phyloP scores from a whole-genome alignment of 305 asterid genomes.

The Nicotiana rustica region DNA sequence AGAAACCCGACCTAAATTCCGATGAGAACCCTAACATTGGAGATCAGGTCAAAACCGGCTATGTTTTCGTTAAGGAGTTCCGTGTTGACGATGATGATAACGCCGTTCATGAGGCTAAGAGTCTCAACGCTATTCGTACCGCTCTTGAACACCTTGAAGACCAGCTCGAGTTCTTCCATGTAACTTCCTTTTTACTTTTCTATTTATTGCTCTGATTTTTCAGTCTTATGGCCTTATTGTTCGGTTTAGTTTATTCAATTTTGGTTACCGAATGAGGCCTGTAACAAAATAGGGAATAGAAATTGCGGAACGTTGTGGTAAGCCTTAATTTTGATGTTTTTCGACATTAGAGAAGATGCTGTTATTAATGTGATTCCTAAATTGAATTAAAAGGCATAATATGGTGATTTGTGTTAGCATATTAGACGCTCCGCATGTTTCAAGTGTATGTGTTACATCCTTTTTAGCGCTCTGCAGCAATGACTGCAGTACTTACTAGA shows the following conservation, averaged over 20 bases:
- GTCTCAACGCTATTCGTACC: slow-evolving; percentile 78
- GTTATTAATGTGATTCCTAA: not conserved
- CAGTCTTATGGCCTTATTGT: not conserved
- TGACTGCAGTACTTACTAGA: not conserved
- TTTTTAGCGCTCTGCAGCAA: not conserved
- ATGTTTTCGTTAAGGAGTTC: slow-evolving; percentile 47
- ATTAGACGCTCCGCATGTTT: not conserved
- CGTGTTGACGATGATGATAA: slow-evolving; percentile 62
- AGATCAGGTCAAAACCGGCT: slow-evolving; percentile 34
- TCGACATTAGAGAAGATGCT: not conserved
- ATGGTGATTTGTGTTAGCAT: not conserved
- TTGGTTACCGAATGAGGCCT: not conserved
- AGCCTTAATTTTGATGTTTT: not conserved
- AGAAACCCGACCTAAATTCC: slow-evolving; percentile 47
- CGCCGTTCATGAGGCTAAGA: slow-evolving; percentile 85
- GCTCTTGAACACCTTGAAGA: slow-evolving; percentile 92
- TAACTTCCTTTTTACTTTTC: slow-evolving; percentile 37
- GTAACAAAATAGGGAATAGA: not conserved
- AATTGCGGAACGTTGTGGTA: not conserved
- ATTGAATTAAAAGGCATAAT: not conserved
- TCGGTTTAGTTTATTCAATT: not conserved
- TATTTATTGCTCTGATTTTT: not conserved
- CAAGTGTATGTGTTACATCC: not conserved
- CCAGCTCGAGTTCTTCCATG: slow-evolving; percentile 92
- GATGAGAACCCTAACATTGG: slow-evolving; percentile 35